phyloP scores from a whole-genome alignment of 805 yeast genomes.

The Teunomyces kruisii region DNA sequence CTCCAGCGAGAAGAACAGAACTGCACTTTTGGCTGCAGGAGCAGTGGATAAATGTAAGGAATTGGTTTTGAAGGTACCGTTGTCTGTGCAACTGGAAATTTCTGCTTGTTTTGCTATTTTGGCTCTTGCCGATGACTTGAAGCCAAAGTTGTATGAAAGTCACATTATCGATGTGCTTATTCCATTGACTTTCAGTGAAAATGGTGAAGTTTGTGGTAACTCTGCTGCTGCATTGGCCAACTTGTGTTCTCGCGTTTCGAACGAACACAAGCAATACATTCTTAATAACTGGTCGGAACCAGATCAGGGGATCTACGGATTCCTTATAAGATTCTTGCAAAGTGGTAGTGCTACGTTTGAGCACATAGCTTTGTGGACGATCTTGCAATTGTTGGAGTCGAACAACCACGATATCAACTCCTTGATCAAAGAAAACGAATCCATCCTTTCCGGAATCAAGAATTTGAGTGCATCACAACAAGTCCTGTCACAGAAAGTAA shows the following conservation, averaged over 20 bases:
- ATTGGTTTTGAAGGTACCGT: slow-evolving; percentile 80
- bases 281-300: slow-evolving; percentile 77
- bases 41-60: slow-evolving; percentile 93
- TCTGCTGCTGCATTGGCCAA: slow-evolving; percentile 98
- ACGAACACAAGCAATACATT: slow-evolving; percentile 72
- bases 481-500: slow-evolving; percentile 25
- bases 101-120: slow-evolving; percentile 96
- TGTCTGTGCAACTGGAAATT: slow-evolving; percentile 91
- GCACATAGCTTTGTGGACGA: slow-evolving; percentile 97
- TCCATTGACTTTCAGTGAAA: slow-evolving; percentile 84
- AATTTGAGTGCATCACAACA: slow-evolving; percentile 43
- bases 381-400: slow-evolving; percentile 87
- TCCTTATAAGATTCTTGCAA: slow-evolving; percentile 74
- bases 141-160: slow-evolving; percentile 75
- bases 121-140: slow-evolving; percentile 93
- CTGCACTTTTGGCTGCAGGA: slow-evolving; percentile 89
- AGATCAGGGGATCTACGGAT: slow-evolving; percentile 81
- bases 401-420: slow-evolving; percentile 63
- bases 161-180: slow-evolving; percentile 85
- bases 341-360: slow-evolving; percentile 92
- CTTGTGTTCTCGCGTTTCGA: slow-evolving; percentile 79
- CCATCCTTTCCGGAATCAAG: slow-evolving; percentile 55
- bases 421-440: slow-evolving; percentile 54
- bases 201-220: slow-evolving; percentile 96
- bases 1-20: slow-evolving; percentile 86